Evolutionary conservation across 768 basidiomycete species (phyloP).

Genomic region (Suillus subalutaceus): DNA sequence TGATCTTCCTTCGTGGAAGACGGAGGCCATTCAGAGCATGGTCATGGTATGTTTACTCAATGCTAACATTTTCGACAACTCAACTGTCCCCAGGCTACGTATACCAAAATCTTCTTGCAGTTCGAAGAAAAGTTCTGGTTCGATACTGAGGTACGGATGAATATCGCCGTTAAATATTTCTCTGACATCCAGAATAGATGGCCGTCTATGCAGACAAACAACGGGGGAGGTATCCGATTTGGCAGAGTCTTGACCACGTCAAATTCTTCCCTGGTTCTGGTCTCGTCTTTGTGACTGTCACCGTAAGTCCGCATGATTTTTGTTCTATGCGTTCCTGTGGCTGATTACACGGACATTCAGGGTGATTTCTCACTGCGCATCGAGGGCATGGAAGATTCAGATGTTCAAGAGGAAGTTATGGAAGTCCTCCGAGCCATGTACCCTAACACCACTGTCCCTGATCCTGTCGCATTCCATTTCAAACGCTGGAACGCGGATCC

Average conservation of each 20-base stretch:
- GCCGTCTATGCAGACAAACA: slow-evolving; percentile 59
- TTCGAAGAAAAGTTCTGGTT: slow-evolving; percentile 67
- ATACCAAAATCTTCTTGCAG: slow-evolving; percentile 70
- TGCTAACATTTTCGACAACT: background rate
- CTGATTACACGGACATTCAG: slow-evolving; percentile 31
- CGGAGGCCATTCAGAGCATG: slow-evolving; percentile 65
- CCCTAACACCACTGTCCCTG: slow-evolving; percentile 54
- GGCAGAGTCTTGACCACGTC: slow-evolving; percentile 64
- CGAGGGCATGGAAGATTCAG: slow-evolving; percentile 49
- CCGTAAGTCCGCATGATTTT: slow-evolving; percentile 18
- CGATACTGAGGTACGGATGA: slow-evolving; percentile 39
- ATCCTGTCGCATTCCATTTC: slow-evolving; percentile 58
- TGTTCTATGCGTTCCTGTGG: background rate
- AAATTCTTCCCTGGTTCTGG: slow-evolving; percentile 64
- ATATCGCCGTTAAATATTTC: too few species aligned
- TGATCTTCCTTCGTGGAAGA: slow-evolving; percentile 57
- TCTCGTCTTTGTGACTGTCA: slow-evolving; percentile 38
- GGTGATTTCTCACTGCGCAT: slow-evolving; percentile 65
- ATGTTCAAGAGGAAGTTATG: slow-evolving; percentile 58
- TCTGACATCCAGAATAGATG: slow-evolving; percentile 21
- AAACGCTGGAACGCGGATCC: slow-evolving; percentile 57
- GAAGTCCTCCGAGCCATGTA: slow-evolving; percentile 62
- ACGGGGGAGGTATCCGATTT: slow-evolving; percentile 66
- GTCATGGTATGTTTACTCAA: slow-evolving; percentile 47
- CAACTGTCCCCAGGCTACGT: slow-evolving; percentile 44